A percentile compares a stretch with the other conserved stretches of the same genome.
Conservation (phyloP, 139 green algal species). For the Edaphochlamys debaryana region DNA sequence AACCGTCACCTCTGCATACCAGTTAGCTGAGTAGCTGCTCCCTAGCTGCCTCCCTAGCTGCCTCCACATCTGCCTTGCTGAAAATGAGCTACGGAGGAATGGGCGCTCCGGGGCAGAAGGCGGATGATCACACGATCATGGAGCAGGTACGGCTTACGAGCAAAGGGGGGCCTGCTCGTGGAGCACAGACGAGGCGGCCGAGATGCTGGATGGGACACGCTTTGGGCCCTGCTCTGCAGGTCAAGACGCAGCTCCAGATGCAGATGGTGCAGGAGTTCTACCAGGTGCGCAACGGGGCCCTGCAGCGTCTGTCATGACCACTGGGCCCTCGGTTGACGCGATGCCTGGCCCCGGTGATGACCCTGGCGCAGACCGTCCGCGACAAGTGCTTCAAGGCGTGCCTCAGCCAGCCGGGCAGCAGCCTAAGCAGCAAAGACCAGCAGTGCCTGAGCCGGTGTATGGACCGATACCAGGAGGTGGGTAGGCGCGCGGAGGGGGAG, state of each 20-base stretch:
- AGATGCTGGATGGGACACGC: too few relatives aligned
- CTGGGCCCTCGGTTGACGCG: too few relatives aligned
- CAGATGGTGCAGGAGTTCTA: constrained; percentile 71
- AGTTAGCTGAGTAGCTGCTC: too few relatives aligned
- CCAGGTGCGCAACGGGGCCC: constrained; percentile 46
- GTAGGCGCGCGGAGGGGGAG: too few relatives aligned
- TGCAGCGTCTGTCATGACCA: too few relatives aligned
- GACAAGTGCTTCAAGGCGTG: constrained; percentile 97
- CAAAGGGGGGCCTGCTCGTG: too few relatives aligned
- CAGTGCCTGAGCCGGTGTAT: constrained; percentile 90
- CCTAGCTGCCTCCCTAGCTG: too few relatives aligned
- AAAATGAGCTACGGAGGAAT: constrained; percentile 34
- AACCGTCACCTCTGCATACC: too few relatives aligned
- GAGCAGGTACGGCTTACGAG: constrained; percentile 10
- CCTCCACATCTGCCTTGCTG: too few relatives aligned
- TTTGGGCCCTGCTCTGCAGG: constrained; percentile 44
- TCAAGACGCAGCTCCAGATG: constrained; percentile 55
- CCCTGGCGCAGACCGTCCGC: constrained; percentile 80
- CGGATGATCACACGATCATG: constrained; percentile 32
- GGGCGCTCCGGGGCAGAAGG: not conserved
- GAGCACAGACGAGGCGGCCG: too few relatives aligned
- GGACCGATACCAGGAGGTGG: constrained; percentile 90
- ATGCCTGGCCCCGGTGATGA: not conserved
- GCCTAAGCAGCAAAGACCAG: constrained; percentile 89
- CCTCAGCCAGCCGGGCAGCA: constrained; percentile 84